Evolutionary conservation across 2,329 filamentous ascomycete species (phyloP).

Genomic region (Xylariomycetidae sp.): DNA sequence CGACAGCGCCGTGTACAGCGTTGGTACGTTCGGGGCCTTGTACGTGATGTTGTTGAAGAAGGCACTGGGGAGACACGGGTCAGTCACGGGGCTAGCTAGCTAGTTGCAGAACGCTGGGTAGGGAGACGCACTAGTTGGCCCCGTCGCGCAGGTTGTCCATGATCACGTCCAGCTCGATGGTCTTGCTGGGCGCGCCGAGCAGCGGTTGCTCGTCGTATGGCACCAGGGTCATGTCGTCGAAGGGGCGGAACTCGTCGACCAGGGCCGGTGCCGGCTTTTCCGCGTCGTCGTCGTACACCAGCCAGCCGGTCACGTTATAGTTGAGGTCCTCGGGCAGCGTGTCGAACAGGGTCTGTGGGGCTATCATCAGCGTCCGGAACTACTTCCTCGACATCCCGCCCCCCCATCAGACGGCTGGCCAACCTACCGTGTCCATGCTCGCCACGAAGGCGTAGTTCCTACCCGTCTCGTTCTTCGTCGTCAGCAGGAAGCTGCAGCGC

Average conservation of each 20-base stretch:
- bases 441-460: constrained; percentile 62
- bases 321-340: constrained; percentile 60
- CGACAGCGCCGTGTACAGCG: constrained; percentile 69
- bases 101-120: constrained; percentile 31
- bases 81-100: constrained; percentile 25
- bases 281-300: constrained; percentile 48
- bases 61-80: constrained; percentile 28
- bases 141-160: constrained; percentile 66
- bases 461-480: constrained; percentile 53
- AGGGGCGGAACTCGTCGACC: constrained; percentile 57
- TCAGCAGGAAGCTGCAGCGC: constrained; percentile 57
- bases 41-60: constrained; percentile 78
- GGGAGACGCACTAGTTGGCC: constrained; percentile 57
- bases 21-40: constrained; percentile 66
- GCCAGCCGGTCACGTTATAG: constrained; percentile 61
- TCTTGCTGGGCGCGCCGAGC: constrained; percentile 55
- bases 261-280: constrained; percentile 43
- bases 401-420: too few relatives aligned
- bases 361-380: constrained; percentile 14
- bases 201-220: constrained; percentile 61
- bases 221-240: constrained; percentile 68
- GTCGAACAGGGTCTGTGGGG: constrained; percentile 58
- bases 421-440: constrained; percentile 61
- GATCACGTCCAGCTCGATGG: constrained; percentile 55
- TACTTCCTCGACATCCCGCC: too few relatives aligned